A percentile compares a stretch with the other conserved stretches of the same genome.
Conservation (phyloP, 805 yeast species). For the Metschnikowia sp. region DNA sequence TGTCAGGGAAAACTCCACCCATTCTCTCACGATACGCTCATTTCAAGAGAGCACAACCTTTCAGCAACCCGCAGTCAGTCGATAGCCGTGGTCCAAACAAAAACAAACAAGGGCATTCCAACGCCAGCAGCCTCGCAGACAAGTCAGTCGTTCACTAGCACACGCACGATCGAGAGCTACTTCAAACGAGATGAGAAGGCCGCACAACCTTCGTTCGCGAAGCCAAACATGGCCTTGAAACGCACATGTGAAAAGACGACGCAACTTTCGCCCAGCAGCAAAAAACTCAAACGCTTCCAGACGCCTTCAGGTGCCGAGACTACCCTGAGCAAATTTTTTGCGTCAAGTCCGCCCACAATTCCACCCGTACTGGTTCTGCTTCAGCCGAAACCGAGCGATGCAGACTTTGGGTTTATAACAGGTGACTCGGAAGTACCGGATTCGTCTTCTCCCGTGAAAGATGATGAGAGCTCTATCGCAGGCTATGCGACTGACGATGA, state of each 20-base stretch:
- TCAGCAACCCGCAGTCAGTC: constrained; percentile 14
- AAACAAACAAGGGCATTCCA: neutral
- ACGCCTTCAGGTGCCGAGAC: neutral
- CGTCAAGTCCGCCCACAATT: neutral
- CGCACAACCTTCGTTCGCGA: neutral
- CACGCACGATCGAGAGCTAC: constrained; percentile 14
- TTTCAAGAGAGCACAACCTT: constrained; percentile 45
- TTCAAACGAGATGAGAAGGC: constrained; percentile 7
- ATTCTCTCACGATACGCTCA: constrained; percentile 43
- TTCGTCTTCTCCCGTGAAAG: constrained; percentile 24
- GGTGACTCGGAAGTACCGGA: constrained; percentile 36
- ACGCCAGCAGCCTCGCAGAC: neutral
- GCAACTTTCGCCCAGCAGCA: constrained; percentile 19
- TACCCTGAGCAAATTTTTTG: constrained; percentile 18
- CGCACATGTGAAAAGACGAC: constrained; percentile 3
- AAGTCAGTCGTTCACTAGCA: constrained; percentile 9
- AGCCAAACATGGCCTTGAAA: constrained; percentile 3
- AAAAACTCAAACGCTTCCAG: constrained; percentile 14
- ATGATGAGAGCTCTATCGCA: neutral
- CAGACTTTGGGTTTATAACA: constrained; percentile 16
- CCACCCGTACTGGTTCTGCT: constrained; percentile 1
- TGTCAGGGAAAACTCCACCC: constrained; percentile 73
- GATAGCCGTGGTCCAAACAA: neutral
- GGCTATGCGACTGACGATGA: constrained; percentile 18
- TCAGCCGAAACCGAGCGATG: constrained; percentile 1